Percentiles rank a stretch among this genome's conserved stretches.
Evolutionary conservation across 73 alveolate species (phyloP).

Genomic region (Effrenium voratum): DNA sequence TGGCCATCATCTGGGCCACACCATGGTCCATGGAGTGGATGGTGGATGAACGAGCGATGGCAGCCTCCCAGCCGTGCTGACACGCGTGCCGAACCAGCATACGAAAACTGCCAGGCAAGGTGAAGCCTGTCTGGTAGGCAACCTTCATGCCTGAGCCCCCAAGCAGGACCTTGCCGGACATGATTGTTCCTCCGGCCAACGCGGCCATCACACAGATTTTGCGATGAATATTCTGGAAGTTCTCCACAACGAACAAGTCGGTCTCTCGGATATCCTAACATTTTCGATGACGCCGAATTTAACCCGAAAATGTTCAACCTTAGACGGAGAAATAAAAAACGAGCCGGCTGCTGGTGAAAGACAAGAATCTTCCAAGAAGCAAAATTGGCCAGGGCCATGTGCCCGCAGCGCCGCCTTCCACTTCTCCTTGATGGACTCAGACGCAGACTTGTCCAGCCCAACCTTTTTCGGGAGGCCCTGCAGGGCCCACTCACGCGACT

Average conservation of each 20-base stretch:
- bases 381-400: not conserved
- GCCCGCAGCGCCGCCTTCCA: not conserved
- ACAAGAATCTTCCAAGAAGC: too few species aligned
- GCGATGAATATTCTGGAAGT: not conserved
- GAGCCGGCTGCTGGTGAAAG: too few species aligned
- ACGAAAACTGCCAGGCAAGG: not conserved
- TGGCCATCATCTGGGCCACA: too few species aligned
- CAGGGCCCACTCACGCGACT: not conserved
- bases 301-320: not conserved
- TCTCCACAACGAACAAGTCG: not conserved
- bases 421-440: not conserved
- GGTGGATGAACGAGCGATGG: too few species aligned
- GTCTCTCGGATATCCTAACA: not conserved
- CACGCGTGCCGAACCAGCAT: not conserved
- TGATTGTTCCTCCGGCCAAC: not conserved
- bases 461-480: not conserved
- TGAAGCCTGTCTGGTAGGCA: not conserved
- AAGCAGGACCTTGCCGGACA: not conserved
- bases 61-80: not conserved
- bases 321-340: not conserved
- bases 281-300: not conserved
- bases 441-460: not conserved
- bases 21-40: too few species aligned
- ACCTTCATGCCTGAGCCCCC: not conserved
- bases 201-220: not conserved